Percentiles rank a stretch among this genome's conserved stretches.
Conservation (phyloP, 768 basidiomycete species). For the Hericium erinaceus region DNA sequence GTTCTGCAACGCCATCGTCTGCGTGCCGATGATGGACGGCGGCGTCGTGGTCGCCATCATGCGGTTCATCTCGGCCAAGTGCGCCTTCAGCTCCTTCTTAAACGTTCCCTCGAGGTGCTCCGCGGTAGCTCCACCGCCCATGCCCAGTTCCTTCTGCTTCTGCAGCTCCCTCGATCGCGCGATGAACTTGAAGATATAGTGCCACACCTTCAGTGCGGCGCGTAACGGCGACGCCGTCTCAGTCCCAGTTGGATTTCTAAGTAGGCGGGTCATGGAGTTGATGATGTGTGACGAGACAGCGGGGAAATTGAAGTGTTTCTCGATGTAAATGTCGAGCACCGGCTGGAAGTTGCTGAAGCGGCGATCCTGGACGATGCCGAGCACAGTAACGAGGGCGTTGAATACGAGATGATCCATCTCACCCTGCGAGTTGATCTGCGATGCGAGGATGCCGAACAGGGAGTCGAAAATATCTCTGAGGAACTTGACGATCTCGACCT, state of each 20-base stretch:
- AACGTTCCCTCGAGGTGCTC: constrained; percentile 82
- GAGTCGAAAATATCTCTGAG: constrained; percentile 87
- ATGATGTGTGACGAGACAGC: constrained; percentile 79
- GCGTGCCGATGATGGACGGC: constrained; percentile 88
- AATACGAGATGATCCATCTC: constrained; percentile 85
- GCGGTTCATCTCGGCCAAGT: constrained; percentile 72
- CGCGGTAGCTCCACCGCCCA: constrained; percentile 72
- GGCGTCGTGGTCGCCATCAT: constrained; percentile 82
- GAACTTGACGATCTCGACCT: constrained; percentile 93
- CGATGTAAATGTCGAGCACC: constrained; percentile 89
- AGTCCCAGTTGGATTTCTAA: constrained; percentile 59
- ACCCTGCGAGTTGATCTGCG: constrained; percentile 59
- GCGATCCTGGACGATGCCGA: constrained; percentile 88
- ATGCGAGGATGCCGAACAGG: constrained; percentile 81
- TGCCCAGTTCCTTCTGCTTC: constrained; percentile 68
- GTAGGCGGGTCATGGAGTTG: constrained; percentile 76
- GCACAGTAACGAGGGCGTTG: constrained; percentile 82
- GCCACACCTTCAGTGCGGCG: constrained; percentile 92
- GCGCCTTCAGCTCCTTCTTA: constrained; percentile 70
- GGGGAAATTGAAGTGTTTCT: constrained; percentile 76
- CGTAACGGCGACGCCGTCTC: constrained; percentile 75
- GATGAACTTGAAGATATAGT: constrained; percentile 93
- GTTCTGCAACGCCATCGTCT: constrained; percentile 88
- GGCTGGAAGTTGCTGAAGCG: constrained; percentile 94
- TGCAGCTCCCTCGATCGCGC: constrained; percentile 84